phyloP scores from a whole-genome alignment of 148 eudicot genomes.

The Heliamphora exappendiculata region DNA sequence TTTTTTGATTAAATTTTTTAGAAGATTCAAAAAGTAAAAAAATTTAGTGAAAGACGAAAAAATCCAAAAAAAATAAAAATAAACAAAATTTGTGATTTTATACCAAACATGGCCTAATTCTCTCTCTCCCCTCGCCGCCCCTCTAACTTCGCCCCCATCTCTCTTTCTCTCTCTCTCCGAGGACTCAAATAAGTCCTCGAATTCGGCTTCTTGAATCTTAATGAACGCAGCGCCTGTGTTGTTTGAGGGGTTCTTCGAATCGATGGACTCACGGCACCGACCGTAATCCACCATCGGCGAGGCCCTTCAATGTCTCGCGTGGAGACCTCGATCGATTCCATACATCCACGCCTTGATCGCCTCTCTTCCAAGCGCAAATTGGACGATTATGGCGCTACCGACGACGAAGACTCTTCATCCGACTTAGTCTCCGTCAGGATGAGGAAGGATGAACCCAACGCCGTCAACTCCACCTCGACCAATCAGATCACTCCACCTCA shows the following conservation, averaged over 20 bases:
- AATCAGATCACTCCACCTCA: not conserved
- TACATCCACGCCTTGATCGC: slow-evolving; percentile 15
- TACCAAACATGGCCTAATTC: not conserved
- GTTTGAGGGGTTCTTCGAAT: not conserved
- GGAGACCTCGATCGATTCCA: not conserved
- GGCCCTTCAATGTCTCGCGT: slow-evolving; percentile 5
- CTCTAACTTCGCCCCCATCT: not conserved
- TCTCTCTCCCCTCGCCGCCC: not conserved
- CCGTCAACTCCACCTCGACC: not conserved
- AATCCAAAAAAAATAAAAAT: too few species aligned
- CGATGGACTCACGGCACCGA: not conserved
- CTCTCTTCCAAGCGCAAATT: slow-evolving; percentile 18
- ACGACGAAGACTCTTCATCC: slow-evolving; percentile 1
- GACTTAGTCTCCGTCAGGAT: slow-evolving; percentile 12
- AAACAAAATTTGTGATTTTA: too few species aligned
- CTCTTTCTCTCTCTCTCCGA: too few species aligned
- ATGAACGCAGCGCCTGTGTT: too few species aligned
- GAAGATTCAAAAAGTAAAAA: too few species aligned
- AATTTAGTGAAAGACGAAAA: too few species aligned
- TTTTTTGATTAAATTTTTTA: too few species aligned
- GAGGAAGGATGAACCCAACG: slow-evolving; percentile 11
- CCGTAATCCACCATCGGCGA: not conserved
- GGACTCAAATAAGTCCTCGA: not conserved
- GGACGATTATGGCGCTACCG: slow-evolving; percentile 4
- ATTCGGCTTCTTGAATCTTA: not conserved